A percentile compares a stretch with the other conserved stretches of the same genome.
Evolutionary conservation across 805 yeast species (phyloP).

Genomic region (Ogataea pini): DNA sequence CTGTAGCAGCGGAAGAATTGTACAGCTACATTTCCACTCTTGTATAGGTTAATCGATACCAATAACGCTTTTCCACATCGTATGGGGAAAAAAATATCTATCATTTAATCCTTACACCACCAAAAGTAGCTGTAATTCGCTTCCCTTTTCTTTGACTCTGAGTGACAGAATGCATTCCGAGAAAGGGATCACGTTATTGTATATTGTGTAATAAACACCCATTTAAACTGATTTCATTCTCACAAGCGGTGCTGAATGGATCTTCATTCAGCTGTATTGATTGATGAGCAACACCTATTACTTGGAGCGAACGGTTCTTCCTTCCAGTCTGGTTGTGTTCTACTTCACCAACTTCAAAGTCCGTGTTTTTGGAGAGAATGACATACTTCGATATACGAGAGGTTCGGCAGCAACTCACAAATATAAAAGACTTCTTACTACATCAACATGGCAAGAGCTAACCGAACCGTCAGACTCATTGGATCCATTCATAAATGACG

Average conservation of each 20-base stretch:
- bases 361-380: conserved; percentile 14
- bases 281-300: conserved; percentile 15
- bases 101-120: background rate
- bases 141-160: background rate
- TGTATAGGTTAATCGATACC: background rate
- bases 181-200: conserved; percentile 1
- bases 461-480: conserved; percentile 29
- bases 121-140: background rate
- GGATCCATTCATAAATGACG: conserved; percentile 20
- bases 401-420: conserved; percentile 1
- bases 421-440: conserved; percentile 20
- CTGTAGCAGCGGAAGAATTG: conserved; percentile 23
- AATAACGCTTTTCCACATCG: background rate
- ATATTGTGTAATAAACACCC: background rate
- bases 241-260: background rate
- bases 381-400: conserved; percentile 17
- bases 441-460: conserved; percentile 28
- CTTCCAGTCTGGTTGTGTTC: conserved; percentile 23
- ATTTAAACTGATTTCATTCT: background rate
- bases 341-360: conserved; percentile 27
- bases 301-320: conserved; percentile 28
- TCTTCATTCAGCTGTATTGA: background rate
- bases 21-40: conserved; percentile 10
- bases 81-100: background rate
- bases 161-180: background rate